Evolutionary conservation across 176 grass and related monocot species (phyloP).

Genomic region (Rhynchospora tenuis): DNA sequence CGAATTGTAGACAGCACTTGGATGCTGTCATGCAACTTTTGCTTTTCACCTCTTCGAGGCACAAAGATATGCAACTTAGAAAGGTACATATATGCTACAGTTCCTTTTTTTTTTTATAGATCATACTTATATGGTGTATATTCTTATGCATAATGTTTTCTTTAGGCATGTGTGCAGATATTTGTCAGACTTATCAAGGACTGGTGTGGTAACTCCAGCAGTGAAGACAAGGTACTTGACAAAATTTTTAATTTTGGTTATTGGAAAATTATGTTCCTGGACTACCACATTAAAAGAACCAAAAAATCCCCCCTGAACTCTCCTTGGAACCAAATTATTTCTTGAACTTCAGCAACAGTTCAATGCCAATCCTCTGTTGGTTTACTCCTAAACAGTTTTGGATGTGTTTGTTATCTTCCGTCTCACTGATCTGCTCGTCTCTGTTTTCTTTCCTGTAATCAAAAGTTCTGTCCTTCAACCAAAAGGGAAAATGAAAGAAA

Average conservation of each 20-base stretch:
- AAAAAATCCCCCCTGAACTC: not conserved
- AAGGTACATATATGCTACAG: conserved; percentile 43
- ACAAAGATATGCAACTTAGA: conserved; percentile 84
- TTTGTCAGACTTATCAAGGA: conserved; percentile 88
- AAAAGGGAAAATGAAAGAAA: not conserved
- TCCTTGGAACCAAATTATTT: not conserved
- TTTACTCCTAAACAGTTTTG: not conserved
- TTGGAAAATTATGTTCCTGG: not conserved
- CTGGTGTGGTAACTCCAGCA: conserved; percentile 68
- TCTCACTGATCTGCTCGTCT: not conserved
- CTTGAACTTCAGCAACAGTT: not conserved
- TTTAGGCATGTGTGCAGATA: conserved; percentile 84
- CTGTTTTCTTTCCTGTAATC: not conserved
- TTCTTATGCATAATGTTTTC: conserved; percentile 32
- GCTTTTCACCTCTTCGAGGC: conserved; percentile 68
- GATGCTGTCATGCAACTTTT: conserved; percentile 72
- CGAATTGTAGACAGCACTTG: conserved; percentile 61
- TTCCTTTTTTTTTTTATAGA: conserved; percentile 22
- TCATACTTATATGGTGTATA: not conserved
- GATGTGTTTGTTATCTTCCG: not conserved
- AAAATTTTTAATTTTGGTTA: not conserved
- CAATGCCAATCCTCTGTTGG: not conserved
- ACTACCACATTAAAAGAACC: not conserved
- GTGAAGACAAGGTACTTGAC: conserved; percentile 66
- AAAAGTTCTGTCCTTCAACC: not conserved